Conservation (phyloP, 805 yeast species). For the Schwanniomyces yamadae region DNA sequence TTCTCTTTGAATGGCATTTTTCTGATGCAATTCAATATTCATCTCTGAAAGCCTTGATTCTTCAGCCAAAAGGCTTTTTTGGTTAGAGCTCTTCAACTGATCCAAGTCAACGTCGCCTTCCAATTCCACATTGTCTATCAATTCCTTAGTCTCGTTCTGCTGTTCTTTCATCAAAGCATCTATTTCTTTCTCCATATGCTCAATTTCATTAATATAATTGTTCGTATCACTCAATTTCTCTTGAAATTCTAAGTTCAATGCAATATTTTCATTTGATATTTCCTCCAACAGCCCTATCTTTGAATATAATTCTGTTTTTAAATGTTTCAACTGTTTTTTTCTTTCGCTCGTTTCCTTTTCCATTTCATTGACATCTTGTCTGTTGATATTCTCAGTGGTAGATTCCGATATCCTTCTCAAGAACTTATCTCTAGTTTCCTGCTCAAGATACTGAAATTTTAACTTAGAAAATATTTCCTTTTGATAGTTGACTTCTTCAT, state of each 20-base stretch:
- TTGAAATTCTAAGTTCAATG: constrained; percentile 22
- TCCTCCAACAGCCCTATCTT: constrained; percentile 28
- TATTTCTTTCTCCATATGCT: constrained; percentile 18
- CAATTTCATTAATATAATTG: constrained; percentile 22
- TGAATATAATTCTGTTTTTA: constrained; percentile 24
- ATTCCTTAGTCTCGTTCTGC: constrained; percentile 7
- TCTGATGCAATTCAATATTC: constrained; percentile 7
- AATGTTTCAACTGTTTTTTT: constrained; percentile 22
- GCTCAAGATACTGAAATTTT: constrained; percentile 66
- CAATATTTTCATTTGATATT: constrained; percentile 25
- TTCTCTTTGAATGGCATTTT: constrained; percentile 3
- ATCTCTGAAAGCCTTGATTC: background rate
- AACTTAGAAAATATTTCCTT: constrained; percentile 50
- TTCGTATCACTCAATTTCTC: constrained; percentile 25
- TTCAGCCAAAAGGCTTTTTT: background rate
- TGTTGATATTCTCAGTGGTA: constrained; percentile 12
- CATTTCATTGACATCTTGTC: constrained; percentile 19
- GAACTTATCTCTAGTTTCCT: constrained; percentile 69
- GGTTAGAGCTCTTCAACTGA: background rate
- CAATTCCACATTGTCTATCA: constrained; percentile 7
- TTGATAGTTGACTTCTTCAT: constrained; percentile 35
- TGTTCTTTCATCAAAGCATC: constrained; percentile 12
- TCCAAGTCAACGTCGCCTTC: background rate
- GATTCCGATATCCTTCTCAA: constrained; percentile 45
- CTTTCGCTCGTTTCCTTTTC: constrained; percentile 20